These are phyloP conservation scores for Rhynchospora breviuscula DNA, from an alignment of 176 grass and related monocot species.

Conservation along the genomic window DNA sequence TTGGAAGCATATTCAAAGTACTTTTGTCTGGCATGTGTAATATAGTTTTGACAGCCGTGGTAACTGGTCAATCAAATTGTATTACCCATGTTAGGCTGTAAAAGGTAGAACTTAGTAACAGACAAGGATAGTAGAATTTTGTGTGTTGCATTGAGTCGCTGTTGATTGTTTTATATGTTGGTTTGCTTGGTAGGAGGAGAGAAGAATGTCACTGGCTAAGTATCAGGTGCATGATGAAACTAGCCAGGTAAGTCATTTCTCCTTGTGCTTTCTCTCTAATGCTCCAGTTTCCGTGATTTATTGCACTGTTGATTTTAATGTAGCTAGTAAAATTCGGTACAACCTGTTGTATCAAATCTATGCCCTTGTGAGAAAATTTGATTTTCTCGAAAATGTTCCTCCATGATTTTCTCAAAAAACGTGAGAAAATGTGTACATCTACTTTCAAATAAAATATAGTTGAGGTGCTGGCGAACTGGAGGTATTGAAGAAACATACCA, in stretches of 20 bases:
- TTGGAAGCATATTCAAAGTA: neutral
- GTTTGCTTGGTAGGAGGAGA: conserved; percentile 70
- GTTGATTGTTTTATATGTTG: conserved; percentile 16
- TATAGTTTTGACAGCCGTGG: neutral
- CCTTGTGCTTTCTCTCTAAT: conserved; percentile 34
- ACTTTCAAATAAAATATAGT: conserved; percentile 8
- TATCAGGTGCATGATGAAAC: conserved; percentile 99
- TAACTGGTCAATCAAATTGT: neutral
- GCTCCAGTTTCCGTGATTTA: neutral
- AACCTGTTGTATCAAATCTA: neutral
- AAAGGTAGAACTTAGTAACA: neutral
- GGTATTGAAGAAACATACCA: conserved; percentile 20
- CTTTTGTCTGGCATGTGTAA: neutral
- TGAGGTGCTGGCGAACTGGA: neutral
- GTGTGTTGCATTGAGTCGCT: neutral
- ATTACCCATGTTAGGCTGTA: neutral
- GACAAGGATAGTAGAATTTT: neutral
- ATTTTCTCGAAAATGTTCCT: neutral
- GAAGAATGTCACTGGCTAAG: conserved; percentile 67
- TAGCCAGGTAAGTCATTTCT: conserved; percentile 97
- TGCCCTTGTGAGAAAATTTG: neutral
- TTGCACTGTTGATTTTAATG: too few relatives aligned
- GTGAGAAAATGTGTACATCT: conserved; percentile 7
- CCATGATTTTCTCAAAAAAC: neutral
- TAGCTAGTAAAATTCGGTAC: neutral